Evolutionary conservation across 768 basidiomycete genomes (phyloP), one percentile per base, ranked within the genome.

Genomic region (Russula virescens): DNA sequence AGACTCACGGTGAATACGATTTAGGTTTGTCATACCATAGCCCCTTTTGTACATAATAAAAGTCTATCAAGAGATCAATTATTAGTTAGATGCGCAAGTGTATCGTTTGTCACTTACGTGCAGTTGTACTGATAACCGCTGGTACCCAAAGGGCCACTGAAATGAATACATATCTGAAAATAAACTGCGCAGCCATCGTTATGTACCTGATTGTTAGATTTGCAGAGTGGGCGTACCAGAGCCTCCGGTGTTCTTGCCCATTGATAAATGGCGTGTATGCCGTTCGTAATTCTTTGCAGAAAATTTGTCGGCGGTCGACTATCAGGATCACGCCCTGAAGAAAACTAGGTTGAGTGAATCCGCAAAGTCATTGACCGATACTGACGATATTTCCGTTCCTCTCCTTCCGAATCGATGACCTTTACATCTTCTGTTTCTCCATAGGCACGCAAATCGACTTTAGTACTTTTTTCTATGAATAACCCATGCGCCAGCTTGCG

Each of bases 131-230:
- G 56, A 78, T 69, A 0, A 84, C 79, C 3, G 75, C 69, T 0
- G 82, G 83, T 0, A 84, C 70, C 82, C 81, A 85, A 2, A 85
- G 69, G 0, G 76, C 78, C 43, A 85, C 69, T 0, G 79, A 78
- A 13, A 83, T 66, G 8, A 83, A 38, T 0, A 75, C 76, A 62
- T 81, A 80, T 70, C 82, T 80, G 68, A 84, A 75, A 0, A 79
- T 77, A 64, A 83, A 86, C 72, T 80, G 54, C 11, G n/a, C 3
- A 46, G 21, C 3, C 31, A 48, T 10, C 13, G 19, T 63, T 49
- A 60, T 21, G 46, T 42, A 3, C 3, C 19, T 49, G 16, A 13
- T 47, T 23, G n/a, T 43, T 56, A 31, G 25, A 34, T 19, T 43
- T 35, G n/a, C 25, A 51, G 19, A 19, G 19, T 23, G 8, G 25